These are phyloP conservation scores for Lachancea sp. DNA, from an alignment of 805 yeast species.

Conservation along the genomic window DNA sequence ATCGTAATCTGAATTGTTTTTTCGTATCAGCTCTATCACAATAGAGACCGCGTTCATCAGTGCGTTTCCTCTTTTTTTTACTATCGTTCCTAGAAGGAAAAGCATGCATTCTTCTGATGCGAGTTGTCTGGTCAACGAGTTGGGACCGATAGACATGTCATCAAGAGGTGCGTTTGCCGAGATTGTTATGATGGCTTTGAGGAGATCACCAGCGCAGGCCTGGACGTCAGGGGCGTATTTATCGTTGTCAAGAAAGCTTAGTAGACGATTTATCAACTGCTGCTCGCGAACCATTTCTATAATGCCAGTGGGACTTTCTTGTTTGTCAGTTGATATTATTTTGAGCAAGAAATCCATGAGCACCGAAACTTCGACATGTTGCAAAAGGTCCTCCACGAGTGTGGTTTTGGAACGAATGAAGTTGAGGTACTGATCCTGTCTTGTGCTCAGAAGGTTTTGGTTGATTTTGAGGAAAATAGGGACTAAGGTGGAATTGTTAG, in stretches of 20 bases:
- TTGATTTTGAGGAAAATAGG: slow-evolving; percentile 82
- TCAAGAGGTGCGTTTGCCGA: slow-evolving; percentile 86
- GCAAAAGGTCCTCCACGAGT: slow-evolving; percentile 53
- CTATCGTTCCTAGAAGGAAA: slow-evolving; percentile 63
- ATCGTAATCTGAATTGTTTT: slow-evolving; percentile 94
- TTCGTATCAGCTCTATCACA: slow-evolving; percentile 86
- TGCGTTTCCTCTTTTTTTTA: slow-evolving; percentile 64
- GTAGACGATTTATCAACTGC: slow-evolving; percentile 57
- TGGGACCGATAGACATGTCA: slow-evolving; percentile 86
- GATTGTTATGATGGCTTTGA: slow-evolving; percentile 86
- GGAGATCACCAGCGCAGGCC: slow-evolving; percentile 88
- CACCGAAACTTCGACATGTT: slow-evolving; percentile 82
- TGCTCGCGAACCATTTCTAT: slow-evolving; percentile 73
- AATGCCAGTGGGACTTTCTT: slow-evolving; percentile 82
- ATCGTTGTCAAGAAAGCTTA: slow-evolving; percentile 58
- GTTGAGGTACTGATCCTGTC: slow-evolving; percentile 39
- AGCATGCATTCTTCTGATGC: slow-evolving; percentile 62
- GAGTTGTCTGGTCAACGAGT: slow-evolving; percentile 78
- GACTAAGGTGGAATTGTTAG: slow-evolving; percentile 66
- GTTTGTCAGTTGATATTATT: slow-evolving; percentile 86
- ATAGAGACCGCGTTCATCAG: slow-evolving; percentile 87
- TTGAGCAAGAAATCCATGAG: slow-evolving; percentile 86
- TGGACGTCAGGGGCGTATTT: slow-evolving; percentile 58
- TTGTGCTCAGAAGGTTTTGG: slow-evolving; percentile 78
- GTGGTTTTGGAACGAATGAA: slow-evolving; percentile 44